Conservation (phyloP, 257 asterid genomes). For the Solanum piurae region DNA sequence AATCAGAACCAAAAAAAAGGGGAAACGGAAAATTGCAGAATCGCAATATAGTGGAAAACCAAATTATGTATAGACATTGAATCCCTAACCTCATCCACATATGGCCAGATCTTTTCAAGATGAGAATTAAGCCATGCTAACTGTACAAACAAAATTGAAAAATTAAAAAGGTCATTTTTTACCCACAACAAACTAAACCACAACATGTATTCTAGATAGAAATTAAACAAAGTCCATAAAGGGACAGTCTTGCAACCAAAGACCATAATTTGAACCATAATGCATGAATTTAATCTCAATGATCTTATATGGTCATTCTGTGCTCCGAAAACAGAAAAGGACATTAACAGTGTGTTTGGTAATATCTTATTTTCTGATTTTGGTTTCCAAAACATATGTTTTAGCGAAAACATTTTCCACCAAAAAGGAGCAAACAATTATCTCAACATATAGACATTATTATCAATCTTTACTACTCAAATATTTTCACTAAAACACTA, state of each 20-base stretch:
- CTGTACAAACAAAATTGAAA: slow-evolving; percentile 27
- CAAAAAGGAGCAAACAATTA: neutral
- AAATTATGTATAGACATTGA: neutral
- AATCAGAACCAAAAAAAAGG: neutral
- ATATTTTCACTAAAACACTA: neutral
- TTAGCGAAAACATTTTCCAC: neutral
- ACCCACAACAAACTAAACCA: neutral
- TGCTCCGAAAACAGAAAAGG: neutral
- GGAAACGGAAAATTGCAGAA: neutral
- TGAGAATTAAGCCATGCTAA: slow-evolving; percentile 75
- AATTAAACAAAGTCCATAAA: neutral
- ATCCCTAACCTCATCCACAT: slow-evolving; percentile 56
- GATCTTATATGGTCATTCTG: neutral
- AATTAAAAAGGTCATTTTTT: neutral
- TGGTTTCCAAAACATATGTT: neutral
- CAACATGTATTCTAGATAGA: neutral
- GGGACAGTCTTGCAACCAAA: neutral
- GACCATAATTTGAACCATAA: neutral
- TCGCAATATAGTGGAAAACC: neutral
- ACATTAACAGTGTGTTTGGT: neutral
- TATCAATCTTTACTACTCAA: neutral
- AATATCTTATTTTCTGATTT: neutral
- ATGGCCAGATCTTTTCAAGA: slow-evolving; percentile 82
- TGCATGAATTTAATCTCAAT: neutral
- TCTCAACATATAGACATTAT: neutral